phyloP scores from a whole-genome alignment of 306 rosid genomes.

The Purshia tridentata region DNA sequence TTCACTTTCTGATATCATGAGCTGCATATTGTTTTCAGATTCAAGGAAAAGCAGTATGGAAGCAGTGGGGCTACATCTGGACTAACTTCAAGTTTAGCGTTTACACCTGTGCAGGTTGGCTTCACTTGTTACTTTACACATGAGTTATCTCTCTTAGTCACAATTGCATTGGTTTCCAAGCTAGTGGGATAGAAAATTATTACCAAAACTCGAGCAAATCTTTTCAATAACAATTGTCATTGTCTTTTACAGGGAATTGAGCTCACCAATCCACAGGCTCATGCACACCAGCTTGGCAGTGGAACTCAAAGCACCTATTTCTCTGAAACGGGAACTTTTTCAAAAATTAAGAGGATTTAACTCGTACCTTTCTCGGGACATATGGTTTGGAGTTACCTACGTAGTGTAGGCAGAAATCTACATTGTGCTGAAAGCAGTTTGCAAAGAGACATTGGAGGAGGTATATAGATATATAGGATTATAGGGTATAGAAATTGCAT shows the following conservation, averaged over 20 bases:
- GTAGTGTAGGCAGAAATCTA: no score
- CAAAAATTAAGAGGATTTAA: conserved; percentile 81
- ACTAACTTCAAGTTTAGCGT: conserved; percentile 87
- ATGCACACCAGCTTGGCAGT: conserved; percentile 86
- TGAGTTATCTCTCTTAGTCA: background rate
- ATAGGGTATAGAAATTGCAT: no score
- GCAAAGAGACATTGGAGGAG: no score
- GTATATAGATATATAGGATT: no score
- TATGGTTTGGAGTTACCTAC: no score
- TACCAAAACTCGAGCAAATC: background rate
- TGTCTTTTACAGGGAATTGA: conserved; percentile 69
- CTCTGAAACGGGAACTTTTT: conserved; percentile 93
- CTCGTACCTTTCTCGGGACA: no score
- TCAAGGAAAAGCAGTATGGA: conserved; percentile 84
- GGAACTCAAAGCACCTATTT: conserved; percentile 97
- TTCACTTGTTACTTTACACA: conserved; percentile 4
- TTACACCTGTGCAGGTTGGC: conserved; percentile 91
- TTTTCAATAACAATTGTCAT: background rate
- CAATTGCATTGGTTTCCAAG: conserved; percentile 1
- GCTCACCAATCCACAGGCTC: conserved; percentile 95
- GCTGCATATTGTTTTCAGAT: conserved; percentile 46
- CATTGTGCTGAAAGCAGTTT: no score
- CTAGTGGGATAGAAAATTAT: background rate
- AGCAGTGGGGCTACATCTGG: conserved; percentile 95
- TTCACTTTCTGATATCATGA: conserved; percentile 11